Percentiles rank a stretch among this genome's conserved stretches.
These are phyloP conservation scores for Kwoniella mangroviensis DNA, from an alignment of 768 basidiomycete genomes.

Conservation along the genomic window DNA sequence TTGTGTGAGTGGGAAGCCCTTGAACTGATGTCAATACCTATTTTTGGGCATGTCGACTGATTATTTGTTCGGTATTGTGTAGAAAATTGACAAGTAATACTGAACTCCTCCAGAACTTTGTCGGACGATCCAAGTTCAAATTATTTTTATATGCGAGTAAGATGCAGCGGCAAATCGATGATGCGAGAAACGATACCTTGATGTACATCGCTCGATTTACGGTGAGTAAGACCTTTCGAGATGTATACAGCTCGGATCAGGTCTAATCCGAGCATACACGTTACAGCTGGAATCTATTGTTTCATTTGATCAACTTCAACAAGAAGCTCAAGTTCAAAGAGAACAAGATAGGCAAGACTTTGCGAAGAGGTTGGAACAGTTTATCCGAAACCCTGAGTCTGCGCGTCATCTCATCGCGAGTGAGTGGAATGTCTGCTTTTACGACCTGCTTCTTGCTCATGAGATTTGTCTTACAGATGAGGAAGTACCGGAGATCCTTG, in stretches of 20 bases:
- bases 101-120: slow-evolving; percentile 9
- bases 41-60: not conserved
- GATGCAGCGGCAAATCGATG: slow-evolving; percentile 18
- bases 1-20: not conserved
- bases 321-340: slow-evolving; percentile 8
- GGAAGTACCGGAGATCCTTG: slow-evolving; percentile 16
- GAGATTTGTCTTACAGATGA: not conserved
- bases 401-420: slow-evolving; percentile 14
- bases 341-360: slow-evolving; percentile 15
- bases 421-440: not conserved
- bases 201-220: slow-evolving; percentile 17
- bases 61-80: not conserved
- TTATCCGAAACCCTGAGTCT: slow-evolving; percentile 13
- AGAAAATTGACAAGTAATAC: slow-evolving; percentile 17
- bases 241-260: not conserved
- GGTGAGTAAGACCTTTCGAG: not conserved
- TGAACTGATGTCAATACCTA: too few species aligned
- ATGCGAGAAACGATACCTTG: slow-evolving; percentile 15
- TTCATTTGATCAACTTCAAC: slow-evolving; percentile 8
- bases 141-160: slow-evolving; percentile 11
- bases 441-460: not conserved
- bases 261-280: not conserved
- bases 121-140: slow-evolving; percentile 18
- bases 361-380: slow-evolving; percentile 6
- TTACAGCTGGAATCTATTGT: slow-evolving; percentile 18